phyloP scores from a whole-genome alignment of 2,329 filamentous ascomycete genomes.

The Cladobotryum protrusum region DNA sequence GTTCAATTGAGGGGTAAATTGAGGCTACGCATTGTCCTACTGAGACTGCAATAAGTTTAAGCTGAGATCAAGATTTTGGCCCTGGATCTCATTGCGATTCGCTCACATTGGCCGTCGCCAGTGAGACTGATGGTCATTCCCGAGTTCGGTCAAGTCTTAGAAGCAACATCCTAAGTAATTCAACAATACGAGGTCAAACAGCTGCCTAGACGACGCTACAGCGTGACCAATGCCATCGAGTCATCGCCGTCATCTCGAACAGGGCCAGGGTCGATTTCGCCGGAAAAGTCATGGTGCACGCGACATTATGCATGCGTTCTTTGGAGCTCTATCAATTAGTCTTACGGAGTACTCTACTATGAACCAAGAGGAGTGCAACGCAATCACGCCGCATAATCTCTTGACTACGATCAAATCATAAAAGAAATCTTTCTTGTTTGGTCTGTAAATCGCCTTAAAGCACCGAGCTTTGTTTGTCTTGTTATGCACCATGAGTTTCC shows the following conservation, averaged over 20 bases:
- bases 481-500: constrained; percentile 8
- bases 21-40: neutral
- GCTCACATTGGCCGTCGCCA: neutral
- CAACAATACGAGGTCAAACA: neutral
- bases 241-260: neutral
- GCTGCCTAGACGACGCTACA: neutral
- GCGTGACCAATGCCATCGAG: neutral
- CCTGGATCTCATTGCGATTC: too few species aligned
- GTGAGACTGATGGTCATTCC: neutral
- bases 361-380: too few species aligned
- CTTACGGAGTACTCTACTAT: too few species aligned
- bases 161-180: neutral
- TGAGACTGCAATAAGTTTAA: neutral
- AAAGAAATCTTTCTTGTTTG: too few species aligned
- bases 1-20: constrained; percentile 19
- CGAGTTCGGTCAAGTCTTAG: neutral
- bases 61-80: neutral
- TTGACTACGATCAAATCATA: neutral
- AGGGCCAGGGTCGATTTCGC: too few species aligned
- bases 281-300: too few species aligned
- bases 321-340: too few species aligned
- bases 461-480: constrained; percentile 3
- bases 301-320: too few species aligned
- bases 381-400: neutral
- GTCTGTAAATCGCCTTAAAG: too few species aligned